A percentile compares a stretch with the other conserved stretches of the same genome.
These are phyloP conservation scores for Aquilaria yunnanensis DNA, from an alignment of 345 rosid genomes.

Conservation along the genomic window DNA sequence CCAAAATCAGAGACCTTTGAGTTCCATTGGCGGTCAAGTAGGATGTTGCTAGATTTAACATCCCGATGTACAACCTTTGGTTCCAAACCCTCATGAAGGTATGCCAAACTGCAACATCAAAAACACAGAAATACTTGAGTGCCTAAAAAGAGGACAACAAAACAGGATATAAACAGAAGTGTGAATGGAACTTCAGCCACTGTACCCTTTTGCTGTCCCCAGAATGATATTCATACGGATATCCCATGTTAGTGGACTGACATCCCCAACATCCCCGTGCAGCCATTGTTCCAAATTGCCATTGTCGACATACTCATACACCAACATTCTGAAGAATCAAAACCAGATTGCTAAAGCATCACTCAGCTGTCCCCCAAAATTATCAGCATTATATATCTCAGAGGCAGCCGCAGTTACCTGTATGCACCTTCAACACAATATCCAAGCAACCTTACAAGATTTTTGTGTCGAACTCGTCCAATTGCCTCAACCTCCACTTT, in stretches of 20 bases:
- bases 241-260: constrained; percentile 88
- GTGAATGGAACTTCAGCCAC: background rate
- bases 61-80: constrained; percentile 97
- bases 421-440: constrained; percentile 96
- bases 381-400: background rate
- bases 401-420: constrained; percentile 38
- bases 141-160: background rate
- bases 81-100: constrained; percentile 98
- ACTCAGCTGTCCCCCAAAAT: background rate
- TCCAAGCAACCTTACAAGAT: constrained; percentile 83
- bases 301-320: constrained; percentile 84
- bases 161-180: constrained; percentile 1
- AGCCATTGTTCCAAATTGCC: constrained; percentile 98
- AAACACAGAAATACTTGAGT: background rate
- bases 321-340: constrained; percentile 70
- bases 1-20: constrained; percentile 95
- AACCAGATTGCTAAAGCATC: constrained; percentile 11
- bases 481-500: constrained; percentile 93
- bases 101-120: constrained; percentile 60
- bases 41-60: constrained; percentile 84
- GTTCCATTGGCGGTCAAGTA: constrained; percentile 87
- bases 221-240: constrained; percentile 80
- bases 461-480: constrained; percentile 94
- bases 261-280: constrained; percentile 87
- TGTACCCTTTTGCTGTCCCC: constrained; percentile 92